Evolutionary conservation across 1,284 basidiomycete genomes (phyloP).

Genomic region (Ceratorhiza oryzae-sativae): DNA sequence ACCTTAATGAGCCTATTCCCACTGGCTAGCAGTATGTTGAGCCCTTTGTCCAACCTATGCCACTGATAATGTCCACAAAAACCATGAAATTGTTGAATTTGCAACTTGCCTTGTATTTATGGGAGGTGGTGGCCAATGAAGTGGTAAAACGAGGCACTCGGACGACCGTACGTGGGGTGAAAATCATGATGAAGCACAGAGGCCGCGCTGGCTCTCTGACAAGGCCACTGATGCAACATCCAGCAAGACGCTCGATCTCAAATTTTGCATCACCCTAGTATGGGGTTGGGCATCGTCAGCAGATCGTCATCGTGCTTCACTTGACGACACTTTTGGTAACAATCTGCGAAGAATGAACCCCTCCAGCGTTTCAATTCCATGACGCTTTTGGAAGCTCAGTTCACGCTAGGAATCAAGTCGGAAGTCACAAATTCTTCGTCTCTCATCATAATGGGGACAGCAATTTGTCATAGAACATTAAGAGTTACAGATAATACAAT

Average conservation of each 20-base stretch:
- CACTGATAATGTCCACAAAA: too few relatives aligned
- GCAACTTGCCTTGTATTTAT: too few relatives aligned
- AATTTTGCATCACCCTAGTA: too few relatives aligned
- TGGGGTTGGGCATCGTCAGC: background rate
- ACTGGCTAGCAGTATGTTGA: background rate
- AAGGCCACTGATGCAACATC: too few relatives aligned
- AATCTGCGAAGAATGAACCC: background rate
- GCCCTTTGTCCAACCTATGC: conserved; percentile 6
- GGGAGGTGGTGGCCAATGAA: background rate
- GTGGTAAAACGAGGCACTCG: background rate
- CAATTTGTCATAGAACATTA: background rate
- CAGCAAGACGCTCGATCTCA: too few relatives aligned
- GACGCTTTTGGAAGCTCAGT: background rate
- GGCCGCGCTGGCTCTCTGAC: too few relatives aligned
- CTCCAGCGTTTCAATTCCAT: background rate
- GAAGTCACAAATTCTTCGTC: too few relatives aligned
- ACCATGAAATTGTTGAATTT: too few relatives aligned
- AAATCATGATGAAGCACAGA: too few relatives aligned
- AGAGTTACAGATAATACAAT: too few relatives aligned
- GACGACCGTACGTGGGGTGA: background rate
- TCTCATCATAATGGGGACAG: too few relatives aligned
- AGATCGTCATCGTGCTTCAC: background rate
- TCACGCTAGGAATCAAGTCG: background rate
- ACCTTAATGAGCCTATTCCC: too few relatives aligned
- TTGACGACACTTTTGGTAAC: background rate